These are phyloP conservation scores for Acorus gramineus DNA, from an alignment of 106 monocot genomes.

Conservation along the genomic window DNA sequence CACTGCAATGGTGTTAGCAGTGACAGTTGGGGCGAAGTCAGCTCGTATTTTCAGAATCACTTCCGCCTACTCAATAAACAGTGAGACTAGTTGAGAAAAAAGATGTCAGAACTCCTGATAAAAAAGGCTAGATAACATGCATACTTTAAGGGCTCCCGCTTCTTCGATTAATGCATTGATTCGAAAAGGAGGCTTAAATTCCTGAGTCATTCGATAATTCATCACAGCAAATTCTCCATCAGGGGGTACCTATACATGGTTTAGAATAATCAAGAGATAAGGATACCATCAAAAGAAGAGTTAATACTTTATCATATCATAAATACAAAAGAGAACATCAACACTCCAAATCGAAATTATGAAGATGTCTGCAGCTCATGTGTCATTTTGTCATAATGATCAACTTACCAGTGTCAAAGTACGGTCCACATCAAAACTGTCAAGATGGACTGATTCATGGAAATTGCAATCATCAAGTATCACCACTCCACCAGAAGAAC, in stretches of 20 bases:
- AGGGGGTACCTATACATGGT: constrained; percentile 50
- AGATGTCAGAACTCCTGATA: background rate
- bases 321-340: background rate
- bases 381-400: background rate
- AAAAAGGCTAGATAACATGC: background rate
- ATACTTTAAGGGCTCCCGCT: constrained; percentile 66
- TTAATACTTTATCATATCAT: background rate
- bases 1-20: constrained; percentile 59
- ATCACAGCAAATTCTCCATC: constrained; percentile 98
- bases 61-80: constrained; percentile 49
- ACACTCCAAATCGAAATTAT: background rate
- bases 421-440: constrained; percentile 85
- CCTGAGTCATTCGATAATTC: constrained; percentile 97
- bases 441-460: constrained; percentile 92
- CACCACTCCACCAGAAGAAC: constrained; percentile 80
- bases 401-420: constrained; percentile 68
- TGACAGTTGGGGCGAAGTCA: constrained; percentile 73
- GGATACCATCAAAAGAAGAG: too few species aligned
- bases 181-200: constrained; percentile 95
- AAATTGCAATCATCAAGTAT: constrained; percentile 97
- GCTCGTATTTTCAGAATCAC: constrained; percentile 83
- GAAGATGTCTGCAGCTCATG: too few species aligned
- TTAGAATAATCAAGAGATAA: too few species aligned
- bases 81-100: background rate
- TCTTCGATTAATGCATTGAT: constrained; percentile 94